Evolutionary conservation across 352 stramenopile species (phyloP).

Genomic region (Globisporangium orthogonon): DNA sequence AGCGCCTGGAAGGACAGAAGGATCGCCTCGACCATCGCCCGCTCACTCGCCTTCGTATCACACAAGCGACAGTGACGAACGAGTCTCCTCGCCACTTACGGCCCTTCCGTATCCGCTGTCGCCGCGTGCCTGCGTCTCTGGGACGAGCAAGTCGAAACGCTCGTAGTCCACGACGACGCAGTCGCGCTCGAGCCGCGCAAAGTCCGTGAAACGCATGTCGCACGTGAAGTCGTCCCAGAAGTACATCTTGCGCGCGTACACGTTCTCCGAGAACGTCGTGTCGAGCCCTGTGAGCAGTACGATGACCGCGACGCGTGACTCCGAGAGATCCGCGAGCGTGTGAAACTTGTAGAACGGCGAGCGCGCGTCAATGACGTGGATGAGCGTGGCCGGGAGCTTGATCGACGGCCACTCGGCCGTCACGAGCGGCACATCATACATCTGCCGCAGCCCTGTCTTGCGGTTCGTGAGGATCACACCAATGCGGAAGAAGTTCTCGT

Average conservation of each 20-base stretch:
- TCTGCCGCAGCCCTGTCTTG: constrained; percentile 70
- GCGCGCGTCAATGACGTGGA: constrained; percentile 75
- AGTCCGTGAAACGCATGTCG: constrained; percentile 73
- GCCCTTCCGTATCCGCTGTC: no score
- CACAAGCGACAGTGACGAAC: not conserved
- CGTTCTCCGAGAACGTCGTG: constrained; percentile 81
- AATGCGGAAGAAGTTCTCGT: constrained; percentile 81
- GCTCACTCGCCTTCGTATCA: not conserved
- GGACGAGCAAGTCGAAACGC: constrained; percentile 52
- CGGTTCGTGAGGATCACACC: constrained; percentile 79
- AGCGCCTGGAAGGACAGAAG: constrained; percentile 19
- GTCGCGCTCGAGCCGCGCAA: constrained; percentile 64
- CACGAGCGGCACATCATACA: constrained; percentile 80
- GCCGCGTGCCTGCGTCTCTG: constrained; percentile 7
- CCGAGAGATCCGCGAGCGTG: constrained; percentile 58
- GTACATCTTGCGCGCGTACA: constrained; percentile 85
- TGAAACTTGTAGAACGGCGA: constrained; percentile 79
- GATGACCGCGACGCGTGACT: constrained; percentile 71
- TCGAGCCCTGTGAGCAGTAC: constrained; percentile 75
- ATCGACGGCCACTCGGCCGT: constrained; percentile 77
- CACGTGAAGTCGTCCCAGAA: constrained; percentile 86
- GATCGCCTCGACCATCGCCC: constrained; percentile 10
- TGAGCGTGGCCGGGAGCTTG: constrained; percentile 73
- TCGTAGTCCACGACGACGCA: constrained; percentile 61
- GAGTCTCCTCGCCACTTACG: no score